Evolutionary conservation across 116 monocot species (phyloP).

Genomic region (Trichopus zeylanicus): DNA sequence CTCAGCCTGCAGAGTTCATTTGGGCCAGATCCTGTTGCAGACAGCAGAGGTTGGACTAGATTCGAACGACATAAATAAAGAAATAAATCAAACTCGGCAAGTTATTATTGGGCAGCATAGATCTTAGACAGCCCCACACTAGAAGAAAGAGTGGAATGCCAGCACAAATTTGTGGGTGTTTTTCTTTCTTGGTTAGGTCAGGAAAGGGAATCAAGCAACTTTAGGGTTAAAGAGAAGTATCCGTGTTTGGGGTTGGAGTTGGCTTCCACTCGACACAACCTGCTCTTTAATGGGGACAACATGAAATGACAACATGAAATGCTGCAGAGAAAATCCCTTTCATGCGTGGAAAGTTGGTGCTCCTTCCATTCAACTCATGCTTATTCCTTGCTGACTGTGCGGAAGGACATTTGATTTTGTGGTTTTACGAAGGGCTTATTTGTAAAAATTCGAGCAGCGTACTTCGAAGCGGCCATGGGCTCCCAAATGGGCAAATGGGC

Average conservation of each 20-base stretch:
- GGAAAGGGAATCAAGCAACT: background rate
- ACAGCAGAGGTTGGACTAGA: background rate
- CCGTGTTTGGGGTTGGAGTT: background rate
- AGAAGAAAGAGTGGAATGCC: background rate
- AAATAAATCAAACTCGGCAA: background rate
- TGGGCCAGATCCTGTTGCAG: background rate
- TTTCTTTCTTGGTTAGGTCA: conserved; percentile 2
- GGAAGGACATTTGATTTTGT: too few species aligned
- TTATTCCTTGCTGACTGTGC: too few species aligned
- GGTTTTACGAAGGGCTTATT: too few species aligned
- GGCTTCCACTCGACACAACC: conserved; percentile 4
- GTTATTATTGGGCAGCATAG: conserved; percentile 1
- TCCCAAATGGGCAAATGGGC: too few species aligned
- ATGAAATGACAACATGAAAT: too few species aligned
- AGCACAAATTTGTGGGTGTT: background rate
- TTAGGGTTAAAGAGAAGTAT: conserved; percentile 1
- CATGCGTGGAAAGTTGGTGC: conserved; percentile 5
- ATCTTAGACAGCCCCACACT: conserved; percentile 4
- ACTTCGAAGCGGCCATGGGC: too few species aligned
- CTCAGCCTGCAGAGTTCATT: too few species aligned
- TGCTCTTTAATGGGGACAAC: conserved; percentile 2
- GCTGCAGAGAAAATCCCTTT: background rate
- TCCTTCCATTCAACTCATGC: background rate
- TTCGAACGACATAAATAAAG: background rate
- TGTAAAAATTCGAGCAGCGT: too few species aligned